Base-by-base conservation (phyloP, 176 grass and related monocot genomes). In the Rhynchospora pubera region DNA sequence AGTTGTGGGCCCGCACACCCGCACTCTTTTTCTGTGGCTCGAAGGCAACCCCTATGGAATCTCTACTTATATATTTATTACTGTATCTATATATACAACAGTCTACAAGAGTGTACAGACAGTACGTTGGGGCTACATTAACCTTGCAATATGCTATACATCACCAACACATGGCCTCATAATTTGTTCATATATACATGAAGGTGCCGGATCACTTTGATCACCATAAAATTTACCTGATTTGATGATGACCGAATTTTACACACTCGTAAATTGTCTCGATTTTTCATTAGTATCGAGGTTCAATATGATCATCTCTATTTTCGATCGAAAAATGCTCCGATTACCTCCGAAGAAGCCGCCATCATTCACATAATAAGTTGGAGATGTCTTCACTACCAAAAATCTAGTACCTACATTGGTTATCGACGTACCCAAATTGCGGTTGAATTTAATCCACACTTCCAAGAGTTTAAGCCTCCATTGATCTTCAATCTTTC, bases 31-130 rank as follows among this genome's bases (percentile, higher is more conserved):
- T 28, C 26, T 85, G 74, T 56, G 47, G 77, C 71, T 66, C 58
- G 60, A 85, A 64, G 39, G 28, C 73, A 79, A 44, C 77, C 43
- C 73, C 62, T 57, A 45, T 79, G 47, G 61, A 85, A 79, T 85
- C 74, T 80, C 61, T 80, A 39, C 61, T 67, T 58, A 85, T 50
- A 82, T 50, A 82, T 82, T 67, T 82, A 82, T 82, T 82, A 51
- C 60, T 82, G 79, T 82, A 66, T 58, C 61, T 67, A 50, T 82
- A 50, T 82, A 52, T 81, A 67, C 45, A n/a, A n/a, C n/a, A 82
- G 61, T 77, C 72, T 77, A 77, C 48, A 77, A 56, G 32, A 56
- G 72, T 56, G 14, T n/a, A 77, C 46, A 77, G 23, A n/a, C n/a
- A 77, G 50, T 77, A 77, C 48, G 72, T 32, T 77, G 72, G 50